Base-by-base conservation (phyloP, 2,329 filamentous ascomycete species). In the Leptodontidium sp. region DNA sequence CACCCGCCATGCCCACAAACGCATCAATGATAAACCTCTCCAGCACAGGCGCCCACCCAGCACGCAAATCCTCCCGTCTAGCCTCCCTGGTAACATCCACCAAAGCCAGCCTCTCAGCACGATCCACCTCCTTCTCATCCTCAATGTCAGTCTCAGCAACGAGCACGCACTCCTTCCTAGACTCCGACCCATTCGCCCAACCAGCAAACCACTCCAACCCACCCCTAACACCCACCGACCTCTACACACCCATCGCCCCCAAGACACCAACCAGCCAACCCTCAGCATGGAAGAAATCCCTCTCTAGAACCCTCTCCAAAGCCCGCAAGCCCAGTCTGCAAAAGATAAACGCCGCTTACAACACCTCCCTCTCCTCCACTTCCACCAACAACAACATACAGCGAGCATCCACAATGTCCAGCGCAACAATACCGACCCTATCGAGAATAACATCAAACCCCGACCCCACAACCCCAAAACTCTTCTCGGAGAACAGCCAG, bases 161-260 rank as follows among this genome's bases (percentile, higher is more conserved):
- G 11, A 40, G 55, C 38, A 58, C 70, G 4, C 72, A 75, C 55
- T 65, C 73, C n/a, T 78, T 78, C 68, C 71, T 78, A 12, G 49
- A 70, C 29, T 72, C 70, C 12, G 75, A 78, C 35, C 75, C 76
- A 21, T 78, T 74, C 38, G 70, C 71, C 15, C 58, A 66, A 65
- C 8, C 63, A 49, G 24, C 24, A 32, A 38, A 38, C 21, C 35
- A 52, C 64, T 12, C 29, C n/a, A 61, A 52, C 15, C 61, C 61
- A 53, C 38, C 64, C 7, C 64, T 66, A 14, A 68, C 67, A 14
- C 43, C 52, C 17, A 66, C 64, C 9, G 26, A 47, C 24, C 32
- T 38, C 15, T 17, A 40, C 12, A 61, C 59, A 8, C 69, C 72
- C 12, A 64, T 45, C 14, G 70, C 71, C 6, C 73, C 75, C 11